These are phyloP conservation scores for Dactylonectria estremocensis DNA, from an alignment of 2,329 filamentous ascomycete genomes.

Conservation along the genomic window DNA sequence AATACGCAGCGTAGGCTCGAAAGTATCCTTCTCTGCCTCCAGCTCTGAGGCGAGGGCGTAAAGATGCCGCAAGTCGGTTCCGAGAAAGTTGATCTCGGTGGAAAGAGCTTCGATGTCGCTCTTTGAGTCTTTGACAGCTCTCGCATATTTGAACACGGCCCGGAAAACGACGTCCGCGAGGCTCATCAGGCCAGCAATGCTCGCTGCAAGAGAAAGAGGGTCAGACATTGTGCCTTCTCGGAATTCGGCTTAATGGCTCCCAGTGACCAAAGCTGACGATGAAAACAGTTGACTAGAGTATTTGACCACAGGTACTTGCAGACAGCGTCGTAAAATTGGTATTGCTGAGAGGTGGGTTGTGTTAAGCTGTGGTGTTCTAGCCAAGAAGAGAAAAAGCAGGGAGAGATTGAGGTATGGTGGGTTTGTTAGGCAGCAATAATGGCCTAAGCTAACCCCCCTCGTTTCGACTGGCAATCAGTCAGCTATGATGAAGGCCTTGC, in stretches of 20 bases:
- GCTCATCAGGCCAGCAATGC: constrained; percentile 27
- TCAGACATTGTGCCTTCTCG: constrained; percentile 11
- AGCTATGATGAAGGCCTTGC: not conserved
- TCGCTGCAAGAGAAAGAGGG: constrained; percentile 28
- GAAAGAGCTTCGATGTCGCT: constrained; percentile 12
- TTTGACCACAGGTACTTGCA: no score
- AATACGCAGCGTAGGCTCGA: constrained; percentile 9
- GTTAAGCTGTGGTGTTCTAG: no score
- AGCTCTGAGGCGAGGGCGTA: constrained; percentile 17
- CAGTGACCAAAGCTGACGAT: not conserved
- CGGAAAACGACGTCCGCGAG: constrained; percentile 21
- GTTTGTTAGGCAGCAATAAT: no score
- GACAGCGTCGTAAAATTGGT: no score
- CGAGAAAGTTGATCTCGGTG: constrained; percentile 16
- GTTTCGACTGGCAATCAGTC: not conserved
- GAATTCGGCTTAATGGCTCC: not conserved
- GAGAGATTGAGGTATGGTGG: no score
- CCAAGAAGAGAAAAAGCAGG: no score
- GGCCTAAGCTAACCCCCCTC: no score
- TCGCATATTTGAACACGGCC: constrained; percentile 20
- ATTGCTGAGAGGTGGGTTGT: no score
- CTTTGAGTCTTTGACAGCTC: constrained; percentile 6
- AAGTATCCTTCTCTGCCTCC: constrained; percentile 13
- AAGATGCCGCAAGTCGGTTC: not conserved
- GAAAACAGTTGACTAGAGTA: no score